Conservation (phyloP, 164 flowering plant genomes). For the Vitis labrusca region DNA sequence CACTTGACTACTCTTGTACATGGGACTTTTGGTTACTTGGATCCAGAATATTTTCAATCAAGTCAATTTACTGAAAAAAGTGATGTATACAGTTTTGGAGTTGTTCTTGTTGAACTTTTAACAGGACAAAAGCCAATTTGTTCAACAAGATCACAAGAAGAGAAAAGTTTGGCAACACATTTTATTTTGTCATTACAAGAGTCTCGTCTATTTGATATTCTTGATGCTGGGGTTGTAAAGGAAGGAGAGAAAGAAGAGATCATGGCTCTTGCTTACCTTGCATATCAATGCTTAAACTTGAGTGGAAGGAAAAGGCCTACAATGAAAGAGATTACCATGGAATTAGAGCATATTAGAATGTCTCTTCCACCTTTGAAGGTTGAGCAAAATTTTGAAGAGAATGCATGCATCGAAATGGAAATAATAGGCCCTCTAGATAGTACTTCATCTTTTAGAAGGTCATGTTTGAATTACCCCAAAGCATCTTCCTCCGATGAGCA, state of each 20-base stretch:
- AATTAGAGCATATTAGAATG: conserved; percentile 5
- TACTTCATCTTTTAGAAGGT: too few relatives aligned
- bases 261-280: background rate
- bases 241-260: background rate
- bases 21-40: conserved; percentile 3
- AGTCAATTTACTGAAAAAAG: conserved; percentile 10
- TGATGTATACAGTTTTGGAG: conserved; percentile 8
- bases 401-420: too few relatives aligned
- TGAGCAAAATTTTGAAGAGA: too few relatives aligned
- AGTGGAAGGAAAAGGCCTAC: conserved; percentile 11
- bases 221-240: background rate
- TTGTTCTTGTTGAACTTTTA: conserved; percentile 9
- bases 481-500: too few relatives aligned
- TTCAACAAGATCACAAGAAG: background rate
- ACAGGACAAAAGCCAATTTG: conserved; percentile 5
- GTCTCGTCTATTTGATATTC: background rate
- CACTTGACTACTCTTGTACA: background rate
- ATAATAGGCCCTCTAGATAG: too few relatives aligned
- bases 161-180: background rate
- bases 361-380: background rate
- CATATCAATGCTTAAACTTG: conserved; percentile 8
- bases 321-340: conserved; percentile 13
- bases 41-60: conserved; percentile 6
- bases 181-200: background rate
- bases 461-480: too few relatives aligned